Evolutionary conservation across 345 rosid species (phyloP), one percentile per base, ranked within the genome.

Genomic region (Eucalyptus tenuipes): DNA sequence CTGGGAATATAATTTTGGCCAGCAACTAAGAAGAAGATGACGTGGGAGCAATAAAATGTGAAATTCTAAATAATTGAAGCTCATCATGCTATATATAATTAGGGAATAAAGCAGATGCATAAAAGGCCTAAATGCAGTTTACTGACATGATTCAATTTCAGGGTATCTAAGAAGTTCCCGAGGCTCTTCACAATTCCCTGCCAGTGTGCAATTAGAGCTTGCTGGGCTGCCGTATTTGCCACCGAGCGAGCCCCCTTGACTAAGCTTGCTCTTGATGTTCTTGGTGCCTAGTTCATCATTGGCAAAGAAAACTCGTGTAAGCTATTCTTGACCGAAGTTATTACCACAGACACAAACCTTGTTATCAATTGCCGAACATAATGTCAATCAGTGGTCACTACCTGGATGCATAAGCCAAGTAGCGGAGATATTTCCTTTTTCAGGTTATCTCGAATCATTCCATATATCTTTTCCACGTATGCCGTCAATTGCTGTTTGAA

Each of bases 351-450:
- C 5, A 24, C 9, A 24, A 40, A 75, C 27, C 84, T 40, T 11
- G 29, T 20, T 20, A 75, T 75, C 84, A 40, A 11, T 75, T 37
- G 47, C 47, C 16, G 2, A 33, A 59, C 44, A 18, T 42, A 81
- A 53, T 7, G 17, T 42, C 80, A 33, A 85, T 88, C 31, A 87
- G 88, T 57, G n/a, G 86, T 49, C 42, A 29, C 33, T 93, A 95
- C 99, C 98, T 97, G 99, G 89, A 97, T 97, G 94, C 99, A 97
- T 91, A 97, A 92, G 86, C 99, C 99, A 82, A 97, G 99, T 90
- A 96, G 92, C 49, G 99, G 99, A 88, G 99, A 97, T 85, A 97
- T 97, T 91, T 97, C 99, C 90, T 97, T 97, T 94, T 97, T 97
- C 89, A 97, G 93, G 92, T 96, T 97, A 91, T 97, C 99, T 29